These are phyloP conservation scores for Turnera subulata DNA, from an alignment of 345 rosid genomes.

Conservation along the genomic window DNA sequence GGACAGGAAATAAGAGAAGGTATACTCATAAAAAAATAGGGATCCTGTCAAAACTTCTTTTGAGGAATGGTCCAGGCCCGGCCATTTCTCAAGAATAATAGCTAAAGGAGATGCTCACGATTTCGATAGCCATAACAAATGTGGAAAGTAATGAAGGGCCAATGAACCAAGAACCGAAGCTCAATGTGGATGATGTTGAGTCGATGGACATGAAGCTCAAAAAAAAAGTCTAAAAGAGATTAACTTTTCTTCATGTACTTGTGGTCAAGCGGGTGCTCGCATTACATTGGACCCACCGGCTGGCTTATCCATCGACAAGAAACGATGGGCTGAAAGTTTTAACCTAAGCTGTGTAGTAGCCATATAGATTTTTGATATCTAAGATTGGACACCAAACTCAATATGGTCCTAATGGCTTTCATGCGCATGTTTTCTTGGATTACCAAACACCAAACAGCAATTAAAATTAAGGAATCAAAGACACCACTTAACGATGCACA, in stretches of 20 bases:
- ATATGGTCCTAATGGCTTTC: constrained; percentile 13
- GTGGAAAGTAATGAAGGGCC: too few species aligned
- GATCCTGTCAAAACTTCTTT: too few species aligned
- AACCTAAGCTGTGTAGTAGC: constrained; percentile 25
- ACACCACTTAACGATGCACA: constrained; percentile 20
- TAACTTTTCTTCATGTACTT: constrained; percentile 24
- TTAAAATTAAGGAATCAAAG: constrained; percentile 16
- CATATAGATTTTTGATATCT: constrained; percentile 10
- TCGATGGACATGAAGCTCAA: constrained; percentile 4
- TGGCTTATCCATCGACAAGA: constrained; percentile 39
- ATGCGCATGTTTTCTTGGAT: constrained; percentile 7
- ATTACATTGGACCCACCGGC: constrained; percentile 31
- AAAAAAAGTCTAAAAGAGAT: constrained; percentile 23
- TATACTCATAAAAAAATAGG: too few species aligned
- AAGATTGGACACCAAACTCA: constrained; percentile 38
- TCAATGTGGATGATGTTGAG: constrained; percentile 1
- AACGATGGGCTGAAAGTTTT: constrained; percentile 55
- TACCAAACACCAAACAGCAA: constrained; percentile 4
- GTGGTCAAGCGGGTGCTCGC: constrained; percentile 49
- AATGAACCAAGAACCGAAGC: background rate
- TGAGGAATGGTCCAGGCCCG: too few species aligned
- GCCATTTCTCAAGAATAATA: too few species aligned
- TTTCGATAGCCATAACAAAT: too few species aligned
- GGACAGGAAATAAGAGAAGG: too few species aligned
- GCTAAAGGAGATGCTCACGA: too few species aligned